These are phyloP conservation scores for Magnaporthiopsis poae DNA, from an alignment of 2,329 filamentous ascomycete species.

Conservation along the genomic window DNA sequence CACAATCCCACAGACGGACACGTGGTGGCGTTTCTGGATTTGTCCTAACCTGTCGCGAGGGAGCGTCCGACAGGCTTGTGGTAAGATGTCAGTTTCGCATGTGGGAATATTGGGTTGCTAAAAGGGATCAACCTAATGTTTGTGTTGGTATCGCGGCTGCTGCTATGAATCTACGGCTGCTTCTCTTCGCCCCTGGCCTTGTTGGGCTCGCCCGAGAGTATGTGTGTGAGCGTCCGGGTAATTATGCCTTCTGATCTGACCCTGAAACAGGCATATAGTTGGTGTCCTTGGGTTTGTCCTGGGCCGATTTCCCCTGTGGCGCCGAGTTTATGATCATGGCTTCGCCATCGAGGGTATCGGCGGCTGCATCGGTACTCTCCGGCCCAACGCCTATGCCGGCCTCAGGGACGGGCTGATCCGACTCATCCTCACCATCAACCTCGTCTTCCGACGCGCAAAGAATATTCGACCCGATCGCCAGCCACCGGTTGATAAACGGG, in stretches of 20 bases:
- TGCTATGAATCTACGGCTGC: slow-evolving; percentile 37
- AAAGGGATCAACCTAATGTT: no score
- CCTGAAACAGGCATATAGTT: slow-evolving; percentile 69
- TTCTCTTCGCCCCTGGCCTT: slow-evolving; percentile 69
- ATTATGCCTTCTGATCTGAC: slow-evolving; percentile 63
- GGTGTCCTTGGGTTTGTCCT: slow-evolving; percentile 41
- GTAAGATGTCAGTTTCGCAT: no score
- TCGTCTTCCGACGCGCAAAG: slow-evolving; percentile 59
- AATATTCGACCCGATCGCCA: no score
- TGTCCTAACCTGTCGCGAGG: slow-evolving; percentile 31
- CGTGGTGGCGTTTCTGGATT: slow-evolving; percentile 46
- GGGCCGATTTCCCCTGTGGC: slow-evolving; percentile 35
- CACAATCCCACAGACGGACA: slow-evolving; percentile 84
- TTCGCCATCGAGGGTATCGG: slow-evolving; percentile 49
- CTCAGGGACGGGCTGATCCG: slow-evolving; percentile 43
- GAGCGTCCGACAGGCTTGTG: no score
- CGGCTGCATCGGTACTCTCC: slow-evolving; percentile 42
- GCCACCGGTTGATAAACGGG: no score
- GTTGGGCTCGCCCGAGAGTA: slow-evolving; percentile 66
- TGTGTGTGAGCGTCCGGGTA: slow-evolving; percentile 88
- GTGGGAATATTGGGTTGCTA: no score
- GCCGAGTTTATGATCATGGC: slow-evolving; percentile 76
- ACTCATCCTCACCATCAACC: slow-evolving; percentile 48
- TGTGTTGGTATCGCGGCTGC: no score
- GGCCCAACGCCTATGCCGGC: slow-evolving; percentile 20